Conservation (phyloP, 495 filamentous ascomycete species). For the Penicillium flavigenum region DNA sequence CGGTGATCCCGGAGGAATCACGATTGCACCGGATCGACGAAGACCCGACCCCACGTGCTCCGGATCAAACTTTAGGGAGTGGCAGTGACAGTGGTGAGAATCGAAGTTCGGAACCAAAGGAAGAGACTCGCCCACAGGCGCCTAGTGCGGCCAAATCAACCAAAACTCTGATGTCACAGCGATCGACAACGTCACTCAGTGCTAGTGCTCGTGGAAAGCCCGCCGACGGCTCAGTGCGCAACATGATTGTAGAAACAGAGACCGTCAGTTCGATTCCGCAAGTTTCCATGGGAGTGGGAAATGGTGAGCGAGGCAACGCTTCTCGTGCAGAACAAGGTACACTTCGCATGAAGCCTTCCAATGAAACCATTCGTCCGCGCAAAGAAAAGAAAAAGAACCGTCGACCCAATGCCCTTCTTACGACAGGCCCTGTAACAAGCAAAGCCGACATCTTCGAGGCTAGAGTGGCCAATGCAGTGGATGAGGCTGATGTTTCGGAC, state of each 20-base stretch:
- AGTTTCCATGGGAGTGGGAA: constrained; percentile 70
- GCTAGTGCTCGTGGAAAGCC: constrained; percentile 55
- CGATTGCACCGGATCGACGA: constrained; percentile 43
- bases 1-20: constrained; percentile 31
- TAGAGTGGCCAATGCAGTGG: constrained; percentile 91
- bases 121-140: constrained; percentile 34
- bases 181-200: constrained; percentile 50
- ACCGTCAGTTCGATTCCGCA: constrained; percentile 90
- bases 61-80: constrained; percentile 41
- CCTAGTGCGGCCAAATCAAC: constrained; percentile 25
- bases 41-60: constrained; percentile 37
- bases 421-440: constrained; percentile 67
- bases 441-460: constrained; percentile 98
- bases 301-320: constrained; percentile 57
- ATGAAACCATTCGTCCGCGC: constrained; percentile 88
- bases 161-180: constrained; percentile 44
- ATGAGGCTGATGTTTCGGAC: constrained; percentile 88
- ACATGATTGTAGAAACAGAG: constrained; percentile 98
- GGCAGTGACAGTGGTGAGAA: constrained; percentile 53
- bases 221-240: constrained; percentile 73
- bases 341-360: constrained; percentile 81
- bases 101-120: constrained; percentile 42
- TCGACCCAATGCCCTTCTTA: constrained; percentile 58
- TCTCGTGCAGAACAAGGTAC: constrained; percentile 63
- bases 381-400: constrained; percentile 84